Evolutionary conservation across 768 basidiomycete species (phyloP), one percentile per base, ranked within the genome.

Genomic region (Russula emetica): DNA sequence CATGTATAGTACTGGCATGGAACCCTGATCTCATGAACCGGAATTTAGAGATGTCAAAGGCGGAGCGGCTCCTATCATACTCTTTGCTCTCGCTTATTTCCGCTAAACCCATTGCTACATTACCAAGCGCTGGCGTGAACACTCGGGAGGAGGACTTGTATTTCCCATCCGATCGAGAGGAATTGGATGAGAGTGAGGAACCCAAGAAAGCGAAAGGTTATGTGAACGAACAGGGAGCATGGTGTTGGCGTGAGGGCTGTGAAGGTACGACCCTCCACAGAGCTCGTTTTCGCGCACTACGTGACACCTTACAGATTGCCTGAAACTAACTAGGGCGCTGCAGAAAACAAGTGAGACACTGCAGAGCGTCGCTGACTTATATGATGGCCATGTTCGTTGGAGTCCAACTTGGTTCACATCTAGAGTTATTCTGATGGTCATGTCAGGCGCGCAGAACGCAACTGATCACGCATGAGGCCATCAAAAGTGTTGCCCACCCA

Each of bases 221-320:
- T 55, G 69, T 85, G 59, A 93, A 92, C 66, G 77, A 78, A 10
- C 82, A 89, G 28, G 87, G 89, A 1, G 91, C 89, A 3, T 90
- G 92, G 89, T 92, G 91, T 72, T 95, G 92, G 91, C 80, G 85
- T 28, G 90, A 94, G 58, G 80, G 79, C 3, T 93, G 92, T 71
- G 74, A 80, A 71, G 85, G 90, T 89, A 69, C 16, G 76, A 55
- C 55, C 8, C 20, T 56, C 26, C 18, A 40, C 30, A 51, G 49
- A 38, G 45, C 36, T 53, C 38, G 8, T 51, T 53, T 40, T 30
- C 18, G 10, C 26, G 14, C 18, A 50, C 30, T 60, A 40, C 42
- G 58, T 34, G 11, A 32, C 16, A 2, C 22, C 26, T 30, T 34
- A 13, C 61, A 90, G 91, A 85, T 42, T 94, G 92, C 71, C 74